Evolutionary conservation across 2,329 filamentous ascomycete species (phyloP), one percentile per base, ranked within the genome.

Genomic region (Camptophora hylomeconis): DNA sequence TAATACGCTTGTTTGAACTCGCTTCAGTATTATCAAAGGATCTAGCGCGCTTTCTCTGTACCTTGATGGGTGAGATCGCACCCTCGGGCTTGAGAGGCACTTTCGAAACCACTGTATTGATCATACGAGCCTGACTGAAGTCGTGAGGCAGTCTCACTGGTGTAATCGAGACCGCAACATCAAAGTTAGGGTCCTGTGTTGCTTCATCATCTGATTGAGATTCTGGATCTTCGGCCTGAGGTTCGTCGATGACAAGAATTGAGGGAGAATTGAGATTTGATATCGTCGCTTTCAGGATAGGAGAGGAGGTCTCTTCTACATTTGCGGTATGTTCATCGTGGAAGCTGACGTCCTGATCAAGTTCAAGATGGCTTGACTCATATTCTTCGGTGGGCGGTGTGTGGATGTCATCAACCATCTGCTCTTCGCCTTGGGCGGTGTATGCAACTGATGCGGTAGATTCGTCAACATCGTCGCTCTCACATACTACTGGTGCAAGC

Each of bases 51-150:
- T 67, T 54, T 35, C 60, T 51, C 32, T 58, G 46, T 31, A 59
- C 37, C 36, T 57, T 58, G 40, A 61, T 35, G 26, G 63, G 60
- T 6, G 61, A 63, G 2, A 60, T 49, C 5, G 62, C 53, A 9
- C 59, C 76, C 14, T 74, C 73, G 3, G 72, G 61, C 51, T 81
- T 82, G 21, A 86, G 56, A 2, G 80, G 79, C 4, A 86, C 72
- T 53, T 84, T 86, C 15, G 76, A 80, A 10, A 45, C 39, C 0
- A 80, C 73, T 0, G 80, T 86, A 50, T 80, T 71, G 38, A 77
- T 69, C n/a, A 65, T 58, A 23, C 61, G 60, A 31, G 63, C 61
- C n/a, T 52, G 56, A n/a, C 61, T 45, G 0, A 56, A 53, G 10
- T 46, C 45, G 5, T 41, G n/a, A n/a, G n/a, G n/a, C n/a, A n/a